These are phyloP conservation scores for Sporothrix euskadiensis DNA, from an alignment of 2,329 filamentous ascomycete genomes.

Conservation along the genomic window DNA sequence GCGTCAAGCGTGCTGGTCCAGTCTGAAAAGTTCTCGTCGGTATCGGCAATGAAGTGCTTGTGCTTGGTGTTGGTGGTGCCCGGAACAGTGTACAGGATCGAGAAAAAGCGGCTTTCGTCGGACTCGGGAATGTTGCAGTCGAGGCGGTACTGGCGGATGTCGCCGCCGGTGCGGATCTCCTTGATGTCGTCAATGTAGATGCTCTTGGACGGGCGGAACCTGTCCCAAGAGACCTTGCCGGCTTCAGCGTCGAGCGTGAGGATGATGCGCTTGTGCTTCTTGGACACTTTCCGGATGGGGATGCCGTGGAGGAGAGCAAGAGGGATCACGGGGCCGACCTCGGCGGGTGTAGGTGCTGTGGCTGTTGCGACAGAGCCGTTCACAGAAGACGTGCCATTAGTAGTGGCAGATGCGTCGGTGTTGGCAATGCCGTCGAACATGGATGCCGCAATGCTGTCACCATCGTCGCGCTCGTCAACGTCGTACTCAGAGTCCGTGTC, in stretches of 20 bases:
- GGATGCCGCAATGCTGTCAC: conserved; percentile 36
- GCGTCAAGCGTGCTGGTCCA: conserved; percentile 85
- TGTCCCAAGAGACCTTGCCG: conserved; percentile 87
- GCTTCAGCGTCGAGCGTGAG: conserved; percentile 76
- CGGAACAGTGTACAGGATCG: conserved; percentile 80
- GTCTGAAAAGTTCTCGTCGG: conserved; percentile 67
- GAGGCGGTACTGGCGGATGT: conserved; percentile 85
- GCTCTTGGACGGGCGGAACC: conserved; percentile 72
- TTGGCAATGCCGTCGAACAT: conserved; percentile 44
- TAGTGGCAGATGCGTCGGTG: conserved; percentile 51
- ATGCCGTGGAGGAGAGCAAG: conserved; percentile 76
- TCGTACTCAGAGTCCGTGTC: conserved; percentile 61
- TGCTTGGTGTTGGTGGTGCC: conserved; percentile 81
- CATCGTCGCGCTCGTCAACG: conserved; percentile 52
- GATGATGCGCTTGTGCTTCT: conserved; percentile 74
- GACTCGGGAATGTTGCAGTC: conserved; percentile 72
- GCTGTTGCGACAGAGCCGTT: conserved; percentile 38
- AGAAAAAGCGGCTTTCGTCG: conserved; percentile 77
- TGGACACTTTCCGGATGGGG: conserved; percentile 77
- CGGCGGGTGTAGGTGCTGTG: conserved; percentile 27
- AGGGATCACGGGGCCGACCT: conserved; percentile 72
- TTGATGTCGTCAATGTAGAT: conserved; percentile 96
- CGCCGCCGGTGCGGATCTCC: conserved; percentile 78
- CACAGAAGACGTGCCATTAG: conserved; percentile 49
- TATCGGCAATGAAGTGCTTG: conserved; percentile 82